phyloP scores from a whole-genome alignment of 257 asterid species.

The Solanum dulcamara region DNA sequence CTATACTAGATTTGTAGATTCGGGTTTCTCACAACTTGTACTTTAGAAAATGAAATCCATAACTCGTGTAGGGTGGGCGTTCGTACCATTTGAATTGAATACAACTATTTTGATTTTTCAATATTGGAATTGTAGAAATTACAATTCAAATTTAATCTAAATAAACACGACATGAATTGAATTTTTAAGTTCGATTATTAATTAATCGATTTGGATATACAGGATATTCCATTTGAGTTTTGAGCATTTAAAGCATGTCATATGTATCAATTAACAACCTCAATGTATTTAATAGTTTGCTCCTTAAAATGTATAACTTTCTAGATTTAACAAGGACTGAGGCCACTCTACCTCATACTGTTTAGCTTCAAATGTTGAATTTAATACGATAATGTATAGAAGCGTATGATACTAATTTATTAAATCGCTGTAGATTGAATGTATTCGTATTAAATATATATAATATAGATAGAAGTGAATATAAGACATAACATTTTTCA shows the following conservation, averaged over 20 bases:
- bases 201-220: background rate
- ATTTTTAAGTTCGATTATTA: background rate
- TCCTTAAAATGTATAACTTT: background rate
- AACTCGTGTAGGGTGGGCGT: background rate
- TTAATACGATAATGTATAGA: background rate
- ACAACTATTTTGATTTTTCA: background rate
- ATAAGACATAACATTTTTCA: no score
- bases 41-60: background rate
- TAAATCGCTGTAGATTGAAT: background rate
- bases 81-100: background rate
- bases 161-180: background rate
- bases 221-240: background rate
- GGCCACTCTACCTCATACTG: background rate
- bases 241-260: background rate
- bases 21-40: background rate
- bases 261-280: background rate
- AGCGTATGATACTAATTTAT: background rate
- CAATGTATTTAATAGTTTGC: background rate
- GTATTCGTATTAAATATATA: background rate
- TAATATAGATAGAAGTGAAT: background rate
- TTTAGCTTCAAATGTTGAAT: background rate
- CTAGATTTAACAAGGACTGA: no score
- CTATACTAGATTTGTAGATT: background rate
- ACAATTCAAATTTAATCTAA: background rate
- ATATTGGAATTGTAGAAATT: background rate